Percentiles rank a stretch among this genome's conserved stretches.
These are phyloP conservation scores for Garcileccinum viscosum DNA, from an alignment of 1,284 basidiomycete species.

Conservation along the genomic window DNA sequence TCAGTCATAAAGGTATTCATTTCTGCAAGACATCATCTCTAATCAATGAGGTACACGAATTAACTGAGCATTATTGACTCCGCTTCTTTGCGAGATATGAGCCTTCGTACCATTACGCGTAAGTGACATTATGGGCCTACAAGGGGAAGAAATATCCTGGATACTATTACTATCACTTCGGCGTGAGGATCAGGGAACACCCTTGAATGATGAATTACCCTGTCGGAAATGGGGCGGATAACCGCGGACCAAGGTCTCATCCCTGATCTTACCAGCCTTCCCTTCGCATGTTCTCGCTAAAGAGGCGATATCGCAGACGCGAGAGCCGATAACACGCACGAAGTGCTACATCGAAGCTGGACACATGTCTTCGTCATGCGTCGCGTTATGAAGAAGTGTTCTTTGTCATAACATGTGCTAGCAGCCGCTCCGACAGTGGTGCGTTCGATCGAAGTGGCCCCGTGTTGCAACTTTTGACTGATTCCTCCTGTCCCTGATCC, in stretches of 20 bases:
- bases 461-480: neutral
- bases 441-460: neutral
- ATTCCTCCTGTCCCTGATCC: neutral
- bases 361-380: neutral
- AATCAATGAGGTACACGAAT: neutral
- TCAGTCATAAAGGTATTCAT: neutral
- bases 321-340: conserved; percentile 1
- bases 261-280: conserved; percentile 4
- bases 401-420: neutral
- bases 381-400: neutral
- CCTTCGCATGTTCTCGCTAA: neutral
- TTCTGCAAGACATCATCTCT: conserved; percentile 2
- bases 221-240: conserved; percentile 13
- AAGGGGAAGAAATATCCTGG: neutral
- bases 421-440: neutral
- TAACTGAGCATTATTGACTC: neutral
- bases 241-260: conserved; percentile 22
- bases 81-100: conserved; percentile 10
- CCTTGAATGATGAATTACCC: conserved; percentile 8
- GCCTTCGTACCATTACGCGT: conserved; percentile 10
- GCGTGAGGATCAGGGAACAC: conserved; percentile 27
- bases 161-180: conserved; percentile 4
- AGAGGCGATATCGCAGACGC: neutral
- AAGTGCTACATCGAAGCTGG: neutral
- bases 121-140: conserved; percentile 1